Percentiles rank a stretch among this genome's conserved stretches.
Evolutionary conservation across 2,329 filamentous ascomycete species (phyloP).

Genomic region (Neurospora sp.): DNA sequence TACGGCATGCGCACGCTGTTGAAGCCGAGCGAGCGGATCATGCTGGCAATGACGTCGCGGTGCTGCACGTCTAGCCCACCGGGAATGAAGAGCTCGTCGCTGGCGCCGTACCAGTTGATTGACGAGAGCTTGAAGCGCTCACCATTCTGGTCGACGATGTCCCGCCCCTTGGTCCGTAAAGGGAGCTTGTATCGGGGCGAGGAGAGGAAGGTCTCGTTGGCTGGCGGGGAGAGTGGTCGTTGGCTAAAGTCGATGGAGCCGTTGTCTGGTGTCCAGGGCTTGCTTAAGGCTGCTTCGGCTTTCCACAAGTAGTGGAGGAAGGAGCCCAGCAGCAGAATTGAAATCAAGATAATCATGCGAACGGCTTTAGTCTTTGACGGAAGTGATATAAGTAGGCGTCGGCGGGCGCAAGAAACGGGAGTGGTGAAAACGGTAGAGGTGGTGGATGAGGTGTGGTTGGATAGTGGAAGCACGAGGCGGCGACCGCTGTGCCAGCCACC

Average conservation of each 20-base stretch:
- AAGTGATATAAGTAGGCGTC: constrained; percentile 1
- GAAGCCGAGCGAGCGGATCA: constrained; percentile 53
- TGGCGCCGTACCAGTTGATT: constrained; percentile 63
- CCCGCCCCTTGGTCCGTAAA: constrained; percentile 46
- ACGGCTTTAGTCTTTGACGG: constrained; percentile 12
- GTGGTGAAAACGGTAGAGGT: not conserved
- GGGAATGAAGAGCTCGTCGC: constrained; percentile 54
- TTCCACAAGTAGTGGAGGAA: constrained; percentile 34
- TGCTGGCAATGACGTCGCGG: constrained; percentile 47
- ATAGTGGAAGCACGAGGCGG: not conserved
- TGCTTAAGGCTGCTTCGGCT: constrained; percentile 31
- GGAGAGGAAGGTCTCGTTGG: constrained; percentile 30
- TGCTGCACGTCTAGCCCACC: constrained; percentile 55
- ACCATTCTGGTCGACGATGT: constrained; percentile 48
- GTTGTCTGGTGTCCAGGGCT: constrained; percentile 40
- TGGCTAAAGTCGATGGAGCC: constrained; percentile 37
- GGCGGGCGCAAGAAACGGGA: constrained; percentile 1
- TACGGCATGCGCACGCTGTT: constrained; percentile 62
- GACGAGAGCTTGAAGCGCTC: constrained; percentile 52
- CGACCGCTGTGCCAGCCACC: not conserved
- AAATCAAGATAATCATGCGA: constrained; percentile 29
- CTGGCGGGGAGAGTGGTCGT: constrained; percentile 35
- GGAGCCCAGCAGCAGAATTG: constrained; percentile 26
- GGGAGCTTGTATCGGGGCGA: constrained; percentile 41
- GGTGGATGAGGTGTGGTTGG: not conserved